Evolutionary conservation across 768 basidiomycete genomes (phyloP), one percentile per base, ranked within the genome.

Genomic region (Coprinopsis marcescibilis): DNA sequence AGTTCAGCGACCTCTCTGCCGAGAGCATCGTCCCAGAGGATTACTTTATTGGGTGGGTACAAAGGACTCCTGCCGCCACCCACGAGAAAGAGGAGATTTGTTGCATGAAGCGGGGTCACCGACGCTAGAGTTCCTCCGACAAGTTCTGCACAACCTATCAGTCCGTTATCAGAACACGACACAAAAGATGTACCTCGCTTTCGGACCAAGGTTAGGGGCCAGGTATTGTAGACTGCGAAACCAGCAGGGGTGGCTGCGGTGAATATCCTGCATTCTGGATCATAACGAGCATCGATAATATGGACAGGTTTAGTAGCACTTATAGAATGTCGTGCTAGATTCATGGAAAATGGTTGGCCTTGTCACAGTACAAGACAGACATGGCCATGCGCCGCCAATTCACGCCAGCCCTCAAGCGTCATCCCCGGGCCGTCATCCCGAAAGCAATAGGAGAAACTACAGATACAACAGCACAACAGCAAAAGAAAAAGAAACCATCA

Each of bases 21-120:
- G 3, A 77, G 65, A 2, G 74, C 76, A 65, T 90, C 90, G 63
- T 94, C 86, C 89, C 89, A 94, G 44, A 95, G 62, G 53, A 94
- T 73, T 45, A 93, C 87, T 68, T 95, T 94, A 67, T 94, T 94
- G 23, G 85, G 87, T 23, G 92, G 87, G 65, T 92, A 94, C 8
- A 85, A 76, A 24, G 91, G 91, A 61, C 87, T 91, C 45, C 82
- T 77, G 30, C 91, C 89, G 36, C 91, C 91, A 40, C 91, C 91
- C 45, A 92, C 72, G 38, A 94, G 80, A 64, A 92, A 91, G 40
- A 93, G 71, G 17, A 94, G 68, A 49, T 89, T 90, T 10, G 89
- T 83, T 10, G 81, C 76, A 58, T 93, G 89, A 46, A 89, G 67
- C 2, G 91, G 91, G 12, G 89, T 74, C 14, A 78, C 85, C 20